Conservation (phyloP, 768 basidiomycete species). For the Clathrus columnatus region DNA sequence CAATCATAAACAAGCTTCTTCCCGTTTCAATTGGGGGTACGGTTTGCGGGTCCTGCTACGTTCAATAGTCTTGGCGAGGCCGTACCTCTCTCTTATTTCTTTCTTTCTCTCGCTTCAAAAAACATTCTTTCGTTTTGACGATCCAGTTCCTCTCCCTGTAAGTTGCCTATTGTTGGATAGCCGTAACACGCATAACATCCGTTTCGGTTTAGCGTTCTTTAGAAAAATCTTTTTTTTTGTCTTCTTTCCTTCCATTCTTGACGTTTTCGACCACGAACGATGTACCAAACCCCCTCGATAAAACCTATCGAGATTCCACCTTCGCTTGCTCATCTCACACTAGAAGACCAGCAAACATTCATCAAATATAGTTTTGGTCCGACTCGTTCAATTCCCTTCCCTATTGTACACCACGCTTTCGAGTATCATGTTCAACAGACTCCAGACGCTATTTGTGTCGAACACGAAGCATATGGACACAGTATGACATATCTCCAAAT, state of each 20-base stretch:
- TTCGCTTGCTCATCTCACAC: not conserved
- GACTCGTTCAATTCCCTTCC: conserved; percentile 9
- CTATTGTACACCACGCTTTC: conserved; percentile 17
- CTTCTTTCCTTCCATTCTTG: not conserved
- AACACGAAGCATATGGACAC: conserved; percentile 13
- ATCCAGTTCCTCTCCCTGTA: not conserved
- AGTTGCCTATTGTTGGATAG: not conserved
- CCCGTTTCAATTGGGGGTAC: too few relatives aligned
- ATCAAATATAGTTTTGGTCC: not conserved
- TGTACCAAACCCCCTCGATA: not conserved
- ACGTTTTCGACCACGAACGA: not conserved
- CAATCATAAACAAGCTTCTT: too few relatives aligned
- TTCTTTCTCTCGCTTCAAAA: not conserved
- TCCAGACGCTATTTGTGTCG: conserved; percentile 14
- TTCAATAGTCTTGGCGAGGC: too few relatives aligned
- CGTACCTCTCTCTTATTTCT: not conserved
- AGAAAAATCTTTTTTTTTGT: not conserved
- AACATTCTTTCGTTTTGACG: not conserved
- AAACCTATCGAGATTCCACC: not conserved
- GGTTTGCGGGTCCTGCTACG: too few relatives aligned
- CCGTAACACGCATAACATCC: not conserved
- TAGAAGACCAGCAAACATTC: not conserved
- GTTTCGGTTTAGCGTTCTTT: not conserved
- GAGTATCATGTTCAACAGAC: conserved; percentile 11
- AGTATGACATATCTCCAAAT: conserved; percentile 15